A percentile compares a stretch with the other conserved stretches of the same genome.
phyloP scores from a whole-genome alignment of 1,284 basidiomycete genomes.

The Melampsora americana region DNA sequence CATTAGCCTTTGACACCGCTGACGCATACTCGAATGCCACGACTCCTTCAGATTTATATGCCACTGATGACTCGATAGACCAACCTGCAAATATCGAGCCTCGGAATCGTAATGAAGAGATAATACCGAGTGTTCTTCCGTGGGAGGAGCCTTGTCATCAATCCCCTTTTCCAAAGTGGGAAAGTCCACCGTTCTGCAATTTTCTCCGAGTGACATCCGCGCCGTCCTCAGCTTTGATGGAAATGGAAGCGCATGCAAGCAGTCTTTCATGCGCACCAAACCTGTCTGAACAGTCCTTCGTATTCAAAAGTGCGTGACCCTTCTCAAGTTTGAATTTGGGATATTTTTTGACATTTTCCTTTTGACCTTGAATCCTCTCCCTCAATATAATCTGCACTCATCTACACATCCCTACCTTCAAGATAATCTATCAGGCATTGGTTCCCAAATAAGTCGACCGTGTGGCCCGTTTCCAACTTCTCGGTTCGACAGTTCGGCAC shows the following conservation, averaged over 20 bases:
- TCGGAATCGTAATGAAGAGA: neutral
- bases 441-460: neutral
- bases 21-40: too few relatives aligned
- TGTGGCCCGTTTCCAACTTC: neutral
- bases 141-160: too few relatives aligned
- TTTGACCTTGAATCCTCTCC: neutral
- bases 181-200: too few relatives aligned
- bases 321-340: too few relatives aligned
- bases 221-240: too few relatives aligned
- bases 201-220: too few relatives aligned
- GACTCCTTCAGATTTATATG: conserved; percentile 8
- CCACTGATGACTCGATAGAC: neutral
- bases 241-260: too few relatives aligned
- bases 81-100: neutral
- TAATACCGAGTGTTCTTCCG: neutral
- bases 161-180: too few relatives aligned
- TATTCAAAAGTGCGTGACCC: too few relatives aligned
- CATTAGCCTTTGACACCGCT: neutral
- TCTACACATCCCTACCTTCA: neutral
- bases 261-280: too few relatives aligned
- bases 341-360: neutral
- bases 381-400: too few relatives aligned
- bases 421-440: neutral
- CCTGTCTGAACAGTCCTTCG: too few relatives aligned
- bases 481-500: neutral